Evolutionary conservation across 108 stramenopile species (phyloP).

Genomic region (Hondaea fermentalgiana): DNA sequence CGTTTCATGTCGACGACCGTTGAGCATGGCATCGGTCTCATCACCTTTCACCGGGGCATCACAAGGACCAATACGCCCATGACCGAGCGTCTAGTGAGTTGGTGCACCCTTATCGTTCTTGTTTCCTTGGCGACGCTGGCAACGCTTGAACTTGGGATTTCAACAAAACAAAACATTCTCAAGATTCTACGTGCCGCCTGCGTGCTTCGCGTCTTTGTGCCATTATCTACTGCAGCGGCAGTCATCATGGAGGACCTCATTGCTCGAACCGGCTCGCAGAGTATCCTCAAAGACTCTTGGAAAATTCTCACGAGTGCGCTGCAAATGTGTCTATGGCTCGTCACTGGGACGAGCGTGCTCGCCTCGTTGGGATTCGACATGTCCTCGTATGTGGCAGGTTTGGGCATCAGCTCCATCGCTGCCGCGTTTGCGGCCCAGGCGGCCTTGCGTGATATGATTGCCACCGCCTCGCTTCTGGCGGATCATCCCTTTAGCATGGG

Average conservation of each 20-base stretch:
- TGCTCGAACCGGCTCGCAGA: background rate
- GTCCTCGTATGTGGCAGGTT: background rate
- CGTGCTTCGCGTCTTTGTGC: background rate
- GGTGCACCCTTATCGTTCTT: background rate
- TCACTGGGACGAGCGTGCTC: background rate
- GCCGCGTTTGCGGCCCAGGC: slow-evolving; percentile 3
- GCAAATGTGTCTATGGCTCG: background rate
- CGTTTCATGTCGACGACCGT: background rate
- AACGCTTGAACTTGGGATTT: background rate
- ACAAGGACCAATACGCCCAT: background rate
- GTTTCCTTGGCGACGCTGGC: background rate
- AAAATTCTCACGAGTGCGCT: background rate
- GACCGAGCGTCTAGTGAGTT: background rate
- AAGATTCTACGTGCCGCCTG: background rate
- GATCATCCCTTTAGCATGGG: background rate
- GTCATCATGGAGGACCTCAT: background rate
- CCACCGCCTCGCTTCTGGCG: background rate
- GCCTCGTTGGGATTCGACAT: background rate
- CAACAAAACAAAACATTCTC: background rate
- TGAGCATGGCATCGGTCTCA: background rate
- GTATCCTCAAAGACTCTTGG: background rate
- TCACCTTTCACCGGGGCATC: background rate
- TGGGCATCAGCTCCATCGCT: background rate
- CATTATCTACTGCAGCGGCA: background rate
- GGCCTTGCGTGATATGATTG: background rate